These are phyloP conservation scores for Sporothrix variecibatus DNA, from an alignment of 2,329 filamentous ascomycete genomes.

Conservation along the genomic window DNA sequence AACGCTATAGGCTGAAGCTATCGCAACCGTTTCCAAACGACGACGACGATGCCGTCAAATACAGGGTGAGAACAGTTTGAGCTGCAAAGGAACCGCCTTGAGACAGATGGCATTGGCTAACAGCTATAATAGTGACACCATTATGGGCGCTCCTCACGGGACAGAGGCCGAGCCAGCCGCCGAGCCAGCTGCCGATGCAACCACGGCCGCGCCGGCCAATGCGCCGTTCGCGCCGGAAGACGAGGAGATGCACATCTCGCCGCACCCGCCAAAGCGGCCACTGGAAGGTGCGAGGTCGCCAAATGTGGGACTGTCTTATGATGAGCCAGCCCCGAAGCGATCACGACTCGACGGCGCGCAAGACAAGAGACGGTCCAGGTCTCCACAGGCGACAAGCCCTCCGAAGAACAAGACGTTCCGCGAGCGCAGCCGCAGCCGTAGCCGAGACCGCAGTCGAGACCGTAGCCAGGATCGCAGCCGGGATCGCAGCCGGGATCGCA, in stretches of 20 bases:
- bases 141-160: not conserved
- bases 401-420: not conserved
- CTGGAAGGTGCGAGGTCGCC: not conserved
- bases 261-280: not conserved
- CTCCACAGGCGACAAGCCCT: not conserved
- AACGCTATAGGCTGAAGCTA: not conserved
- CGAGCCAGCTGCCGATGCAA: not conserved
- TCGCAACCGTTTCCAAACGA: not conserved
- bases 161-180: not conserved
- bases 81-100: not conserved
- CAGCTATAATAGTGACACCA: not conserved
- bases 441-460: not conserved
- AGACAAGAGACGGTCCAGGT: not conserved
- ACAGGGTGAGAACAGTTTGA: not conserved
- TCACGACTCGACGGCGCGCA: not conserved
- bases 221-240: not conserved
- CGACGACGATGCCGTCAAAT: not conserved
- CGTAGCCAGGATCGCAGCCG: not conserved
- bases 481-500: not conserved
- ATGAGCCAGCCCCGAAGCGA: constrained; percentile 6
- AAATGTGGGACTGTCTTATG: not conserved
- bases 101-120: not conserved
- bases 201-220: not conserved
- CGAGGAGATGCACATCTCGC: constrained; percentile 17
- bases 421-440: not conserved